Evolutionary conservation across 225 moss, liverwort and hornwort species (phyloP).

Genomic region (Pseudoscleropodium purum): DNA sequence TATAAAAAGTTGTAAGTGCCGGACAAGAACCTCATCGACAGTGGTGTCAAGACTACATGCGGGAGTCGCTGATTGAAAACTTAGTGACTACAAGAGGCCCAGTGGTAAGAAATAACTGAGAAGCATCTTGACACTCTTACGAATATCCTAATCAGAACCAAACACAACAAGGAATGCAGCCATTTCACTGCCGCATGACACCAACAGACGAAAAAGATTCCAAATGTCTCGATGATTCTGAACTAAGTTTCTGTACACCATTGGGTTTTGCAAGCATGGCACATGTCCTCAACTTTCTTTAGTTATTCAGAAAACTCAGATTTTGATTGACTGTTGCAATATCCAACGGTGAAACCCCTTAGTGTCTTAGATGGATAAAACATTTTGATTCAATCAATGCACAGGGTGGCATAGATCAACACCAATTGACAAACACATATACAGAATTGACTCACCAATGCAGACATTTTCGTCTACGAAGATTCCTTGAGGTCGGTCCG

Average conservation of each 20-base stretch:
- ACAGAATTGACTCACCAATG: conserved; percentile 47
- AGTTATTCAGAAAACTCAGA: not conserved
- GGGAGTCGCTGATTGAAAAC: not conserved
- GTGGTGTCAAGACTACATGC: not conserved
- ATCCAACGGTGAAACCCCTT: not conserved
- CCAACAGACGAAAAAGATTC: not conserved
- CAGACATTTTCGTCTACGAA: conserved; percentile 94
- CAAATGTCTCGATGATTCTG: not conserved
- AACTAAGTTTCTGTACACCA: not conserved
- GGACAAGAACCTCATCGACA: not conserved
- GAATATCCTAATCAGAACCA: not conserved
- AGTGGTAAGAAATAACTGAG: not conserved
- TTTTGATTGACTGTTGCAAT: not conserved
- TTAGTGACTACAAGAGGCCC: not conserved
- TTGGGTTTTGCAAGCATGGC: not conserved
- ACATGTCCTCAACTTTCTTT: not conserved
- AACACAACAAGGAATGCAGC: not conserved
- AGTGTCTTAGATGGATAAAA: not conserved
- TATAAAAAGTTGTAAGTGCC: not conserved
- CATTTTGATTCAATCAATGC: not conserved
- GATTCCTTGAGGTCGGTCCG: conserved; percentile 91
- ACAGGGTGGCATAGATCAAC: not conserved
- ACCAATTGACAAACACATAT: not conserved
- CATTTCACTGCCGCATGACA: not conserved
- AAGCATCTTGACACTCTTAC: not conserved